These are phyloP conservation scores for Kingdonia uniflora DNA, from an alignment of 164 flowering plant genomes.

Conservation along the genomic window DNA sequence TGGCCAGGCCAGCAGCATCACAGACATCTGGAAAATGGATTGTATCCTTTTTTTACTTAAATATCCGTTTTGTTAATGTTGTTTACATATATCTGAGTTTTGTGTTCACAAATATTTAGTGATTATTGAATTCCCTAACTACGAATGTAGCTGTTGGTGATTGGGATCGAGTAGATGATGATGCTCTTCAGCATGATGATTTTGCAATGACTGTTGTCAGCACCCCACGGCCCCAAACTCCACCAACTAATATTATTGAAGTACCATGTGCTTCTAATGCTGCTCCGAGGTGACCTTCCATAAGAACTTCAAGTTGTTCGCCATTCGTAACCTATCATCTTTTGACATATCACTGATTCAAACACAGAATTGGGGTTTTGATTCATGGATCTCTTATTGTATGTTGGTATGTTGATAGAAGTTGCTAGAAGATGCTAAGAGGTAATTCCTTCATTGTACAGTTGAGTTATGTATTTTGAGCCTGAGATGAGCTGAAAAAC, in stretches of 20 bases:
- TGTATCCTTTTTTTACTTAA: constrained; percentile 45
- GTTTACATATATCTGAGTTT: not conserved
- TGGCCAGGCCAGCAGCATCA: constrained; percentile 77
- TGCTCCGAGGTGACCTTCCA: constrained; percentile 14
- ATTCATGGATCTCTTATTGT: too few species aligned
- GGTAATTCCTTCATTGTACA: constrained; percentile 10
- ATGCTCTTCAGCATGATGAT: constrained; percentile 29
- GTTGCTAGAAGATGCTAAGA: constrained; percentile 6
- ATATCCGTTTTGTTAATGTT: not conserved
- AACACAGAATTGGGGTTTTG: too few species aligned
- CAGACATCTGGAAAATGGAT: constrained; percentile 80
- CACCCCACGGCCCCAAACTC: constrained; percentile 43
- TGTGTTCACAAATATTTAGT: not conserved
- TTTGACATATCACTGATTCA: too few species aligned
- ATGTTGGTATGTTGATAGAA: not conserved
- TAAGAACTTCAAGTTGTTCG: too few species aligned
- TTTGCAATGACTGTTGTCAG: constrained; percentile 29
- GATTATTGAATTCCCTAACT: constrained; percentile 23
- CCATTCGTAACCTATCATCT: too few species aligned
- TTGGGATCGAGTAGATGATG: constrained; percentile 42
- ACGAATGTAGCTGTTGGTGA: constrained; percentile 35
- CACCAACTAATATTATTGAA: constrained; percentile 31
- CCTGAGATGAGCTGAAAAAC: constrained; percentile 3
- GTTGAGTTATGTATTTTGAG: constrained; percentile 13
- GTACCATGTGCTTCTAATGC: constrained; percentile 25